Base-by-base conservation (phyloP, 192 early-diverging fungal species). In the Blastocladiella britannica region DNA sequence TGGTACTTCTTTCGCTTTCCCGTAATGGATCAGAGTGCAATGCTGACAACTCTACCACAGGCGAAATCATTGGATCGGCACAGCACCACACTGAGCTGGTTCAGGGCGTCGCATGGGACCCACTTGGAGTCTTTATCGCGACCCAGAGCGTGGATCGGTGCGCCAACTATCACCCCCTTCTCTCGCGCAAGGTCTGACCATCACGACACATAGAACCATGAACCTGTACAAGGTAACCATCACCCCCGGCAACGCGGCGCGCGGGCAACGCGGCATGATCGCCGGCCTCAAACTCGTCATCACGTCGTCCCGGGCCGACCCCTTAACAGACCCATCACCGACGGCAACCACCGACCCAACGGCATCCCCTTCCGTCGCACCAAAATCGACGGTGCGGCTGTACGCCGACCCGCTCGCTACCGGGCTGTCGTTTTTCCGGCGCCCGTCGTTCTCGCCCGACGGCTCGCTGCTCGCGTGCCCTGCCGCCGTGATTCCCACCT, bases 61-160 rank as follows among this genome's bases (percentile, higher is more conserved):
- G 37, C 54, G 28, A 54, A 4, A 18, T 54, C 15, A 26, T 29
- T 22, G 26, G 26, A n/a, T 54, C 28, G 54, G 29, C 75, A 24
- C 55, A 57, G 4, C 70, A 93, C 57, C 93, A 97, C 65, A 72
- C 71, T 37, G 87, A 94, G 58, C 92, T 88, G 61, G 89, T 97
- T n/a, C 93, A 97, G 67, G 93, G 93, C 31, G 87, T 97, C 9
- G 77, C 82, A 23, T 97, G 93, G 93, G 93, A 97, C 66, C 91
- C 93, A 6, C 63, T 87, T 15, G 82, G 81, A 37, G 66, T 85
- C 60, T 97, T 75, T 66, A 66, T 97, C 18, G 88, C 84, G 5
- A 85, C 91, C 5, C 93, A 93, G 65, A 86, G 89, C 69, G 90
- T 85, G 67, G 93, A 97, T 62, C 68, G 91, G 70, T 89, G 72